phyloP scores from a whole-genome alignment of 345 rosid species.

The Eucalyptus sp. region DNA sequence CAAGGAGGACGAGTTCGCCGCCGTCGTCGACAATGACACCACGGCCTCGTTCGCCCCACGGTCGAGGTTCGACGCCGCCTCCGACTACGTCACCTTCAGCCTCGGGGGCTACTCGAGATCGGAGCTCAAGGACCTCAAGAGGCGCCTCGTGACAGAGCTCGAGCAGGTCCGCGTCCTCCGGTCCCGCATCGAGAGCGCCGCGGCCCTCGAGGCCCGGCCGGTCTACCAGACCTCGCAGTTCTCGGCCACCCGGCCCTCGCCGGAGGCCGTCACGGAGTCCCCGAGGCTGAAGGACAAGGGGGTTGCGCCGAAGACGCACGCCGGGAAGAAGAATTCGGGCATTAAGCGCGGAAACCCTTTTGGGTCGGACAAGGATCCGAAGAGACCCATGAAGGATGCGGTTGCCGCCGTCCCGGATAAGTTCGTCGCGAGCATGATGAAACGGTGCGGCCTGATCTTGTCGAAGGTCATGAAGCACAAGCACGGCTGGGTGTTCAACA shows the following conservation, averaged over 20 bases:
- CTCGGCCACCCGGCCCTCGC: not conserved
- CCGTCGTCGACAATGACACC: not conserved
- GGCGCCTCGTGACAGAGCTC: slow-evolving; percentile 21
- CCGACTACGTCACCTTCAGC: slow-evolving; percentile 10
- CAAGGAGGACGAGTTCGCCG: not conserved
- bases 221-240: not conserved
- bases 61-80: not conserved
- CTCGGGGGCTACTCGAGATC: slow-evolving; percentile 5
- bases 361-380: not conserved
- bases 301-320: not conserved
- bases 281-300: not conserved
- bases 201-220: not conserved
- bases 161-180: slow-evolving; percentile 19
- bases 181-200: slow-evolving; percentile 8
- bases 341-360: slow-evolving; percentile 7
- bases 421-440: slow-evolving; percentile 8
- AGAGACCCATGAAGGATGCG: not conserved
- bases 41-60: slow-evolving; percentile 4
- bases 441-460: slow-evolving; percentile 21
- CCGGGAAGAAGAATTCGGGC: slow-evolving; percentile 5
- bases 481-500: slow-evolving; percentile 29
- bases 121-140: slow-evolving; percentile 24
- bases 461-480: slow-evolving; percentile 33
- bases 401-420: not conserved
- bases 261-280: not conserved